A percentile compares a stretch with the other conserved stretches of the same genome.
Conservation (phyloP, 345 rosid genomes). For the Tarenaya hassleriana region DNA sequence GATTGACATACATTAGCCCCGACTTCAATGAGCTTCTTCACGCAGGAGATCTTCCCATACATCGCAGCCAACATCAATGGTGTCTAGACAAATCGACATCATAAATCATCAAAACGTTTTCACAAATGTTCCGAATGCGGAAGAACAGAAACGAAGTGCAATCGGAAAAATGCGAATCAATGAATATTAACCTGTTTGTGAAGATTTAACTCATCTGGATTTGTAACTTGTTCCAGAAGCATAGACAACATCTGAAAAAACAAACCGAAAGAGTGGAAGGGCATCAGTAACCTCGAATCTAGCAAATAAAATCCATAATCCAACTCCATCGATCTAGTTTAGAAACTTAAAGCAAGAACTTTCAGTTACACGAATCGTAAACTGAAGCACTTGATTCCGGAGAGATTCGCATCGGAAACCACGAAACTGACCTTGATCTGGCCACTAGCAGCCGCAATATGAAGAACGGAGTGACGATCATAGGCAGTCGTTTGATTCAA, state of each 20-base stretch:
- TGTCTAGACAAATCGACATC: slow-evolving; percentile 39
- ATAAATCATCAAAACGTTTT: slow-evolving; percentile 17
- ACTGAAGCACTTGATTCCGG: slow-evolving; percentile 7
- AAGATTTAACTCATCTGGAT: slow-evolving; percentile 81
- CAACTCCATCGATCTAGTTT: not conserved
- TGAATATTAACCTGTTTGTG: slow-evolving; percentile 66
- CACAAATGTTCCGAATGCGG: not conserved
- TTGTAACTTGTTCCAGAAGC: slow-evolving; percentile 66
- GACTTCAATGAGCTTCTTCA: slow-evolving; percentile 78
- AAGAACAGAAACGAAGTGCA: not conserved
- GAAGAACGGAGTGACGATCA: slow-evolving; percentile 85
- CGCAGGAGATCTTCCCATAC: slow-evolving; percentile 79
- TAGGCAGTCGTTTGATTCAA: slow-evolving; percentile 49
- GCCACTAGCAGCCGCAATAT: slow-evolving; percentile 94
- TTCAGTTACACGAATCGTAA: slow-evolving; percentile 2
- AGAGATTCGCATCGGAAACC: slow-evolving; percentile 1
- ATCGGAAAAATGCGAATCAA: slow-evolving; percentile 14
- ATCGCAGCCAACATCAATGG: slow-evolving; percentile 98
- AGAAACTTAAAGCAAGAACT: not conserved
- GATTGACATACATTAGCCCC: slow-evolving; percentile 80
- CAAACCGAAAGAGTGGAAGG: slow-evolving; percentile 14
- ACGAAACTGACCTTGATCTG: slow-evolving; percentile 72
- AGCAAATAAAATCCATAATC: not conserved
- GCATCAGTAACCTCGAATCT: slow-evolving; percentile 22
- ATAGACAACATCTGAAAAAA: slow-evolving; percentile 58